Evolutionary conservation across 1,284 basidiomycete genomes (phyloP).

Genomic region (Hemileia vastatrix): DNA sequence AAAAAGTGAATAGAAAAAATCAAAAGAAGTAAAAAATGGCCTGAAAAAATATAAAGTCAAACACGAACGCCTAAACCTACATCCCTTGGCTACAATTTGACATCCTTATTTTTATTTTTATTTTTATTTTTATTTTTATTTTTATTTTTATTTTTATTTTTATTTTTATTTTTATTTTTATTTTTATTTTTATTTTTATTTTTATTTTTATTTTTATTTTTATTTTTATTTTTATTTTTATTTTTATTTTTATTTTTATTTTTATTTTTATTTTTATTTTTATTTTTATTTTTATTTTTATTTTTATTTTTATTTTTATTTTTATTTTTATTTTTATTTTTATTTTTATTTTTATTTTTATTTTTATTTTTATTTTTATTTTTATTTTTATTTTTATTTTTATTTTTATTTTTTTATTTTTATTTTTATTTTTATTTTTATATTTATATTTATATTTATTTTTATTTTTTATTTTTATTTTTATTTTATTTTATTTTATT

Average conservation of each 20-base stretch:
- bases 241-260: background rate
- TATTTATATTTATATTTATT: background rate
- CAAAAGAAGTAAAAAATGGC: no score
- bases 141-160: background rate
- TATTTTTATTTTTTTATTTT: background rate
- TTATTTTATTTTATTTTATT: background rate
- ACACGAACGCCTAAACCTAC: no score
- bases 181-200: background rate
- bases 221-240: background rate
- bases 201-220: constrained; percentile 1
- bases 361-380: background rate
- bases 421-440: background rate
- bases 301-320: background rate
- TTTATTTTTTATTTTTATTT: background rate
- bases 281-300: background rate
- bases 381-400: background rate
- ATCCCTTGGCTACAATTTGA: background rate
- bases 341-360: background rate
- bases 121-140: background rate
- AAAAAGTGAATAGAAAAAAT: no score
- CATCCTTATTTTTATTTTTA: background rate
- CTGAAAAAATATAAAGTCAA: no score
- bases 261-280: background rate
- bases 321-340: background rate
- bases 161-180: background rate